Evolutionary conservation across 768 basidiomycete species (phyloP), one percentile per base, ranked within the genome.

Genomic region (Pleurotus tuber-regium): DNA sequence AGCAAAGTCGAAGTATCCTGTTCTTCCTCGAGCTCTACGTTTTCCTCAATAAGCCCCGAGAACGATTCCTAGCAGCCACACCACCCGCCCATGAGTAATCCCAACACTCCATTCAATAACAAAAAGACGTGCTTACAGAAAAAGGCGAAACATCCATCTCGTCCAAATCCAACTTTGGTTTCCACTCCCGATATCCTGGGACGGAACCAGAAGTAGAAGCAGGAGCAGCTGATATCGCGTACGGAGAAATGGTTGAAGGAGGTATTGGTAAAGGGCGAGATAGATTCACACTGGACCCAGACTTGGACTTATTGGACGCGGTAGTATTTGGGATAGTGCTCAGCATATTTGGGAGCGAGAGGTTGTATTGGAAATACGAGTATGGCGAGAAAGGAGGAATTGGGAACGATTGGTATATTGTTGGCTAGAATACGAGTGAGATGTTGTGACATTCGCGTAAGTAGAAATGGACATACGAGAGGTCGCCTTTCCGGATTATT

Each of bases 141-240:
- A 47, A 47, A 24, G 30, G 46, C 8, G 46, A 47, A 4, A n/a
- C 33, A 21, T 35, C 46, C 46, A 47, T 33, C 3, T 30, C 28
- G 12, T 33, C 44, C 44, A 47, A 31, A 4, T 33, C 44, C 14
- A 47, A 19, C 44, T 33, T 33, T 6, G 25, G 16, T 16, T 7
- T 35, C 35, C 35, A 36, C 35, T 10, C 1, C 2, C n/a, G 35
- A 14, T 4, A 4, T 19, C 19, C 1, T 16, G 14, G 35, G 9
- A n/a, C n/a, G n/a, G n/a, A n/a, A 19, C 35, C 7, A n/a, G 35
- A 14, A 18, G 14, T 1, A 36, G 3, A 3, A 18, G 35, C 14
- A 18, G 35, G 5, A 18, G 35, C 35, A 18, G 35, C 35, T n/a
- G 35, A 36, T 18, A 36, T 36, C 12, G 35, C 35, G 35, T 1